phyloP scores from a whole-genome alignment of 2,329 filamentous ascomycete genomes.

The Aaosphaeria arxii region DNA sequence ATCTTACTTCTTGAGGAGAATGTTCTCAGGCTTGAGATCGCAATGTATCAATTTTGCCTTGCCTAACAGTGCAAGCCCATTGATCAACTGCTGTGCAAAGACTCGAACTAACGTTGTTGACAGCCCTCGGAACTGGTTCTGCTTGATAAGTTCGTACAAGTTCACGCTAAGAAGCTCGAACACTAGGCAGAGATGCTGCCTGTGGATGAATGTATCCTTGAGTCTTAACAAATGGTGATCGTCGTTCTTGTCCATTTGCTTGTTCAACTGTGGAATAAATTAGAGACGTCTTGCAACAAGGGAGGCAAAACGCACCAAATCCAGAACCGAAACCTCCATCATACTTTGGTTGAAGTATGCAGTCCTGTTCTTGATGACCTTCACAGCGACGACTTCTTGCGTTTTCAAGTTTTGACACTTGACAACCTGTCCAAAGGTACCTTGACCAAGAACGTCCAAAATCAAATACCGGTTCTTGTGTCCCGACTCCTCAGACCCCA shows the following conservation, averaged over 20 bases:
- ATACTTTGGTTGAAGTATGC: slow-evolving; percentile 99
- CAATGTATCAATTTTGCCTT: slow-evolving; percentile 97
- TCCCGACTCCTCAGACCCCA: slow-evolving; percentile 95
- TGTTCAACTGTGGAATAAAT: slow-evolving; percentile 70
- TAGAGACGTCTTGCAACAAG: slow-evolving; percentile 9
- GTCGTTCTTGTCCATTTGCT: slow-evolving; percentile 98
- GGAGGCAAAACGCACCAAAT: slow-evolving; percentile 62
- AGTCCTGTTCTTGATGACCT: slow-evolving; percentile 98
- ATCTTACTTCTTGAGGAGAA: slow-evolving; percentile 82
- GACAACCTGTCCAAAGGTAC: slow-evolving; percentile 97
- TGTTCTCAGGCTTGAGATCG: slow-evolving; percentile 97
- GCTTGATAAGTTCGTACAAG: slow-evolving; percentile 97
- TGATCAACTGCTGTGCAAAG: slow-evolving; percentile 94
- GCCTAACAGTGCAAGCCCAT: slow-evolving; percentile 86
- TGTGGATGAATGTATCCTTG: slow-evolving; percentile 97
- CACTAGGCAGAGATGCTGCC: slow-evolving; percentile 92
- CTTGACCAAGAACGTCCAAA: slow-evolving; percentile 92
- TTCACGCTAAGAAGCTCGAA: slow-evolving; percentile 98
- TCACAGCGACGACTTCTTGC: slow-evolving; percentile 96
- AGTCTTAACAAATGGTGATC: slow-evolving; percentile 92
- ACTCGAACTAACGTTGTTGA: slow-evolving; percentile 96
- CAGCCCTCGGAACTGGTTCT: slow-evolving; percentile 96
- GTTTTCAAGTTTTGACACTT: slow-evolving; percentile 99
- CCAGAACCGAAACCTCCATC: slow-evolving; percentile 99
- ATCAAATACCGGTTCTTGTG: slow-evolving; percentile 99